Base-by-base conservation (phyloP, 1,139 yeast species). In the Debaryomyces nepalensis region DNA sequence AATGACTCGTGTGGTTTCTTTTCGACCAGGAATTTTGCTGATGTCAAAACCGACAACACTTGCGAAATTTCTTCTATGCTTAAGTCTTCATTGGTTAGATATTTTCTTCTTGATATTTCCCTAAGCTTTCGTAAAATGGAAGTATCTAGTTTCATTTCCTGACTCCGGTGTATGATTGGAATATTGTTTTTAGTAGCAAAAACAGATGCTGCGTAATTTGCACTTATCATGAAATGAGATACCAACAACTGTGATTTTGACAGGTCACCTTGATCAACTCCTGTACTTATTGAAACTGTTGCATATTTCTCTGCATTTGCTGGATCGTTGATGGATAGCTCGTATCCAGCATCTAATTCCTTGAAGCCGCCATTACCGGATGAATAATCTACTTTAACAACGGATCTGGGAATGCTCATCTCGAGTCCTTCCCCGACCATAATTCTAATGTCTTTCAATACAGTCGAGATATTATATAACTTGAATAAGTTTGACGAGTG, bases 201-300 rank as follows among this genome's bases (percentile, higher is more conserved):
- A 2, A 59, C 50, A 0, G 91, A 91, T 1, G 83, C 75, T 2
- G 83, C 63, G 22, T 75, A 68, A 58, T 90, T 90, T 2, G 95
- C 88, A 36, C 79, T 66, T 23, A 91, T 77, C 98, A 91, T 91
- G 43, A 86, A 63, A 58, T 90, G 95, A 0, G 93, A 77, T 3
- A 91, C 97, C 22, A 91, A 63, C 3, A 67, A 52, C 33, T 75
- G 79, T 0, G 90, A 81, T 37, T 64, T 59, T 9, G 68, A 63
- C 24, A 49, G 50, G 9, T 32, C 26, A 33, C 41, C 51, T 41
- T 61, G 66, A 26, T 50, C 48, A 4, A 42, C 41, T 12, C 57
- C 55, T 3, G 44, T 47, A 2, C 43, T 30, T 11, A 59, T 52
- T 40, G 36, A 47, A 27, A 54, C 52, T 41, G 19, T 34, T 33